phyloP scores from a whole-genome alignment of 2,329 filamentous ascomycete species.

The Paecilomyces niveus region DNA sequence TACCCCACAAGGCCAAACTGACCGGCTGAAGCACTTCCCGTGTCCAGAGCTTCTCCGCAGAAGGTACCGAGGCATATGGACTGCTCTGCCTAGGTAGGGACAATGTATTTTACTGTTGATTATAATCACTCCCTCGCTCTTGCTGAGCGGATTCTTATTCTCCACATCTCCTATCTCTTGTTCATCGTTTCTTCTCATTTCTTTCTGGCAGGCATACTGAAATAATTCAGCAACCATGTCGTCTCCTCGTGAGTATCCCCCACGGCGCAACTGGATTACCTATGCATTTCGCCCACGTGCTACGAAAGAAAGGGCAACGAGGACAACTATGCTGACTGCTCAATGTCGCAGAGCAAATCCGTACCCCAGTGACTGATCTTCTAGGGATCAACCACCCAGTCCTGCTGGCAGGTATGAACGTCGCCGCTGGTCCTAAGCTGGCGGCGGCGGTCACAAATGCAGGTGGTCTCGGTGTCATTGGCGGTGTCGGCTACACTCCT shows the following conservation, averaged over 20 bases:
- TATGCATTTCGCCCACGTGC: conserved; percentile 6
- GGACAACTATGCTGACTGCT: neutral
- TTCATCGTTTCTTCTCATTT: neutral
- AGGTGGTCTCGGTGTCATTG: conserved; percentile 91
- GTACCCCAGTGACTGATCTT: conserved; percentile 87
- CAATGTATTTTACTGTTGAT: conserved; percentile 4
- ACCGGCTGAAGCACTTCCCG: neutral
- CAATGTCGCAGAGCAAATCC: conserved; percentile 63
- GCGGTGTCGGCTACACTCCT: conserved; percentile 84
- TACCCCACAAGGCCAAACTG: neutral
- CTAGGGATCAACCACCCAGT: conserved; percentile 97
- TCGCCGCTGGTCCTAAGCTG: conserved; percentile 91
- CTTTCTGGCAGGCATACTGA: neutral
- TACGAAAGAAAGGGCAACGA: conserved; percentile 5
- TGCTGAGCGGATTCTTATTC: neutral
- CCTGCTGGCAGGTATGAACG: conserved; percentile 97
- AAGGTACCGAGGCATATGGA: neutral
- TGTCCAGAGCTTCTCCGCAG: neutral
- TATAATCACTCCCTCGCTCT: conserved; percentile 8
- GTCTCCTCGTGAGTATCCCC: conserved; percentile 62
- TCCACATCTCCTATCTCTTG: neutral
- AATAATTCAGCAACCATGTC: conserved; percentile 49
- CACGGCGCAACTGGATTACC: neutral
- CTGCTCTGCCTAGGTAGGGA: neutral
- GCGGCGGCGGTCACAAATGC: conserved; percentile 96